phyloP scores from a whole-genome alignment of 2,329 filamentous ascomycete genomes.

The Colletotrichum gloeosporioides region DNA sequence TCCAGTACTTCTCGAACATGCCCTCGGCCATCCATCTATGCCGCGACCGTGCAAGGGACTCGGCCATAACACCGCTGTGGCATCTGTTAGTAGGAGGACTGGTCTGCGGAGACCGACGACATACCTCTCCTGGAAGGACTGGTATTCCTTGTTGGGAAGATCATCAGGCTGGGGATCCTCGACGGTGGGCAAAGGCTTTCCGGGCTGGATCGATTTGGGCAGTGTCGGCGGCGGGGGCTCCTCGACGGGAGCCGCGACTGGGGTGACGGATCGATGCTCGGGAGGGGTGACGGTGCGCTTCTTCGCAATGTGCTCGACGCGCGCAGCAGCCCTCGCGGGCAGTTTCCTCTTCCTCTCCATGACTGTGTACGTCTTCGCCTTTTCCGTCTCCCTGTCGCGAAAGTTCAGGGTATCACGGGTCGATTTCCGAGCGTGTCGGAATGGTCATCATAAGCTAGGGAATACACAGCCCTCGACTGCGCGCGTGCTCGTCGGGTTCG shows the following conservation, averaged over 20 bases:
- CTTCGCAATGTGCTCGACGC: constrained; percentile 65
- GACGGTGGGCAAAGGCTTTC: constrained; percentile 74
- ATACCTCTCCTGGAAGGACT: constrained; percentile 76
- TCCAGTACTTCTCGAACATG: constrained; percentile 80
- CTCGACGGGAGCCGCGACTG: constrained; percentile 43
- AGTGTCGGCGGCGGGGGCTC: constrained; percentile 48
- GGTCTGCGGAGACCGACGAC: background rate
- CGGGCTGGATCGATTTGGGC: constrained; percentile 67
- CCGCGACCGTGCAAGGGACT: constrained; percentile 76
- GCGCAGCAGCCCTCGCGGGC: constrained; percentile 65
- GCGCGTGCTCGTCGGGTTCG: background rate
- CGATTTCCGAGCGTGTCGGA: constrained; percentile 12
- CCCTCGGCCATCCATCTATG: constrained; percentile 75
- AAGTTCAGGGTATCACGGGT: constrained; percentile 16
- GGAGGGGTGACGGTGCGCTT: constrained; percentile 63
- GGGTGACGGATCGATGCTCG: constrained; percentile 53
- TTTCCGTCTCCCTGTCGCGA: constrained; percentile 7
- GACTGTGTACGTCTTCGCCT: background rate
- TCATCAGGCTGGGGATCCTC: constrained; percentile 69
- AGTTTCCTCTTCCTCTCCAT: constrained; percentile 74
- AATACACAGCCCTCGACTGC: constrained; percentile 13
- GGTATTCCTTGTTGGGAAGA: constrained; percentile 70
- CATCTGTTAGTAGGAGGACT: background rate
- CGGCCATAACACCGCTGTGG: constrained; percentile 72
- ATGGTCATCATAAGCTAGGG: constrained; percentile 15